Base-by-base conservation (phyloP, 164 flowering plant genomes). In the Malania oleifera region DNA sequence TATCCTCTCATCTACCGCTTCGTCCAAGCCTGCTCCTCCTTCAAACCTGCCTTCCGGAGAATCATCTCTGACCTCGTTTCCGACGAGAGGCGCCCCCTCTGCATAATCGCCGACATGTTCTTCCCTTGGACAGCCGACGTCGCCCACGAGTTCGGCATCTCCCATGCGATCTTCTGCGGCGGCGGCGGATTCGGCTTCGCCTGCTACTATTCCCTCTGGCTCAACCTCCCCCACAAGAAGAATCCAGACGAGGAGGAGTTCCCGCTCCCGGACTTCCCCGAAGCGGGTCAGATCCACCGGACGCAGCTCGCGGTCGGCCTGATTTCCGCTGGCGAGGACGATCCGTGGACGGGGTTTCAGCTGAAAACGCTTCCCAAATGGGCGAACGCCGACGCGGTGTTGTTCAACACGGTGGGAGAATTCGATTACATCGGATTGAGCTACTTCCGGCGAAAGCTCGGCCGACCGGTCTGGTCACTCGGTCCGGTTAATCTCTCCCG, bases 361-460 rank as follows among this genome's bases (percentile, higher is more conserved):
- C 3, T 20, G 0, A 17, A 52, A 9, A 64, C 59, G 48, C 35
- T 77, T 7, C 44, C 70, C 0, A 54, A 47, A 5, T 77, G 78
- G 75, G 24, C 37, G 4, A 43, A 71, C 1, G 67, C 84, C 0
- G 73, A 77, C 45, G 76, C 67, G 22, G 0, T 77, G 20, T 19
- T 81, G 64, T 70, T 76, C 43, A 85, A 85, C 64, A 74, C 86
- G 0, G 73, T 78, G 29, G 83, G 71, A 57, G 82, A 69, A 57
- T 25, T 85, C 5, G 91, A 85, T 34, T 17, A 25, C 34, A 19
- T 51, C 0, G 88, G 86, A 4, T 19, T 80, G 58, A 1, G 0
- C 2, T 78, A 76, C 34, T 76, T 85, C 24, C 22, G 41, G 1
- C 43, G 67, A 3, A 70, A 66, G n/a, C 27, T 77, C 0, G 52